Percentiles rank a stretch among this genome's conserved stretches.
These are phyloP conservation scores for Mitragyna speciosa DNA, from an alignment of 257 asterid genomes.

Conservation along the genomic window DNA sequence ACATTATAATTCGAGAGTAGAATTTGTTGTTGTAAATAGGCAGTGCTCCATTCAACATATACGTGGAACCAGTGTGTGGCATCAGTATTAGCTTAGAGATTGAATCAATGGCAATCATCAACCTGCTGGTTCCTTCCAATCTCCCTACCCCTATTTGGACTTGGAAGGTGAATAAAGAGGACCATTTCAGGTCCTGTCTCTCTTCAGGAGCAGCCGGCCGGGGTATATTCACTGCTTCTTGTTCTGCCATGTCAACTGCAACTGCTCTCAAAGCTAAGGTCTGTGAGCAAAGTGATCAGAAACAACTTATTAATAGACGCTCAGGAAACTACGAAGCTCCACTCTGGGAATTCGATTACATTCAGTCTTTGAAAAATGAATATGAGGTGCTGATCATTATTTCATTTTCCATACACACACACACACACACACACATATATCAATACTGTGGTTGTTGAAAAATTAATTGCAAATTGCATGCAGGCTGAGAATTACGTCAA, in stretches of 20 bases:
- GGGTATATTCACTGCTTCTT: background rate
- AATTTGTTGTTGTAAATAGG: background rate
- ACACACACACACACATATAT: no score
- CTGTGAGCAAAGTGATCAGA: slow-evolving; percentile 10
- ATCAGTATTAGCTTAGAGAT: background rate
- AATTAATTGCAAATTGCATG: background rate
- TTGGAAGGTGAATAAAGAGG: background rate
- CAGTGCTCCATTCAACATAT: background rate
- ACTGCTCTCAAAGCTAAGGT: background rate
- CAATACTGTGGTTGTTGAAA: background rate
- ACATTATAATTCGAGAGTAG: no score
- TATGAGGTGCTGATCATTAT: slow-evolving; percentile 24
- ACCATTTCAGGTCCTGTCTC: background rate
- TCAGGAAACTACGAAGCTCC: slow-evolving; percentile 50
- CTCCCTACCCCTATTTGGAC: background rate
- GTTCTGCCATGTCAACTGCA: background rate
- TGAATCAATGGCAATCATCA: slow-evolving; percentile 2
- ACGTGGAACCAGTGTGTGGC: background rate
- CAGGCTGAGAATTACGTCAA: slow-evolving; percentile 8
- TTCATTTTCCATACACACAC: background rate
- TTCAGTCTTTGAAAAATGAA: slow-evolving; percentile 37
- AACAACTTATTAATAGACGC: slow-evolving; percentile 19
- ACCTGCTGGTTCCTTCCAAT: background rate
- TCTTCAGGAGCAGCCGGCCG: background rate
- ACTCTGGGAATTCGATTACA: slow-evolving; percentile 33